phyloP scores from a whole-genome alignment of 108 stramenopile genomes.

The Cyclostephanos tholiformis region DNA sequence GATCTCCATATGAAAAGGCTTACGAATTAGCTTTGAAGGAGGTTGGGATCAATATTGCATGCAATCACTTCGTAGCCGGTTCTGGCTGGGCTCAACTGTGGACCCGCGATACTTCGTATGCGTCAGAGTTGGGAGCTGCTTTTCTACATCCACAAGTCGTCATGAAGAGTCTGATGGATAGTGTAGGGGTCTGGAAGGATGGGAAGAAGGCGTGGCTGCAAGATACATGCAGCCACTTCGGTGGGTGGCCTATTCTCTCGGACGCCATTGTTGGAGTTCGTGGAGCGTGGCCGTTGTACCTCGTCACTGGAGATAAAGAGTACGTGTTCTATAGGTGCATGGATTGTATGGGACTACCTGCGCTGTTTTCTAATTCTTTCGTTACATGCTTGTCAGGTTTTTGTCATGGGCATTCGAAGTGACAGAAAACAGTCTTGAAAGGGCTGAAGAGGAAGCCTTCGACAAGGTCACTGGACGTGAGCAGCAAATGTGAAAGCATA shows the following conservation, averaged over 20 bases:
- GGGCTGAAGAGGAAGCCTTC: constrained; percentile 38
- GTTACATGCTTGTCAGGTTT: constrained; percentile 8
- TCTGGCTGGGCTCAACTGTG: constrained; percentile 43
- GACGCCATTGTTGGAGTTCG: constrained; percentile 54
- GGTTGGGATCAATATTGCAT: constrained; percentile 30
- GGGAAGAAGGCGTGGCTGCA: constrained; percentile 36
- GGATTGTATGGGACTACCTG: background rate
- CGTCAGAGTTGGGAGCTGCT: constrained; percentile 35
- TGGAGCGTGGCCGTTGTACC: constrained; percentile 43
- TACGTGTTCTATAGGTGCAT: background rate
- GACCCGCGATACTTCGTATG: constrained; percentile 55
- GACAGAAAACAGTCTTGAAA: constrained; percentile 19
- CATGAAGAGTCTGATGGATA: constrained; percentile 14
- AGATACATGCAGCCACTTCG: constrained; percentile 41
- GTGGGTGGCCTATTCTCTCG: constrained; percentile 46
- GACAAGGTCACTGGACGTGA: constrained; percentile 16
- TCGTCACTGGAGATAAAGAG: constrained; percentile 36
- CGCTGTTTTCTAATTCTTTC: background rate
- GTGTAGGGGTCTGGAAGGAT: constrained; percentile 10
- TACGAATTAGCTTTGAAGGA: constrained; percentile 30
- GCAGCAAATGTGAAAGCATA: background rate
- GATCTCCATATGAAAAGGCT: constrained; percentile 13
- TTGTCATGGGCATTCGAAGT: constrained; percentile 48
- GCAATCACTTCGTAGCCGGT: constrained; percentile 42
- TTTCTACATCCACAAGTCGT: constrained; percentile 41